Percentiles rank a stretch among this genome's conserved stretches.
These are phyloP conservation scores for Rhinocladiella mackenziei DNA, from an alignment of 2,329 filamentous ascomycete species.

Conservation along the genomic window DNA sequence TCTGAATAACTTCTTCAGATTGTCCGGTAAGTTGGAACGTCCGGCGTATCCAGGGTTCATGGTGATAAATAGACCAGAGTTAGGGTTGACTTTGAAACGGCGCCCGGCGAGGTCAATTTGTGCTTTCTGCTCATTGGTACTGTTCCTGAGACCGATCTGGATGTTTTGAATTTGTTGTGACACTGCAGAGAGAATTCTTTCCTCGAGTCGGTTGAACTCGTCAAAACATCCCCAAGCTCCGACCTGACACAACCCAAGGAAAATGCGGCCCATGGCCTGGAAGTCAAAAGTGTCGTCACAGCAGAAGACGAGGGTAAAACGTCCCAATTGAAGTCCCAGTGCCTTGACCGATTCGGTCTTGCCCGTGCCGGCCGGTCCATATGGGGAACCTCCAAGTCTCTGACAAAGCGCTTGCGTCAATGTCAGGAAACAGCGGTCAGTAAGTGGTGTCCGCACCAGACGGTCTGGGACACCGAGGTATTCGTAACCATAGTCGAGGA, in stretches of 20 bases:
- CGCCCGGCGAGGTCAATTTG: constrained; percentile 94
- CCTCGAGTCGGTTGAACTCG: constrained; percentile 98
- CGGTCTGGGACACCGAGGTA: constrained; percentile 95
- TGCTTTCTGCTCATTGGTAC: constrained; percentile 71
- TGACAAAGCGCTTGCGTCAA: constrained; percentile 95
- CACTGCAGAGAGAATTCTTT: constrained; percentile 94
- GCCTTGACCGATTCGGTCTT: constrained; percentile 99
- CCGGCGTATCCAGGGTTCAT: constrained; percentile 99
- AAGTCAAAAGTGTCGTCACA: constrained; percentile 99
- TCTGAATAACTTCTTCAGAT: constrained; percentile 98
- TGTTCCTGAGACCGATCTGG: constrained; percentile 86
- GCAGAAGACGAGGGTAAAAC: constrained; percentile 98
- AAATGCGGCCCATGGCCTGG: constrained; percentile 99
- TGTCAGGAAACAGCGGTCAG: constrained; percentile 96
- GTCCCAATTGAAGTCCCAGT: constrained; percentile 88
- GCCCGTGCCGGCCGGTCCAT: constrained; percentile 93
- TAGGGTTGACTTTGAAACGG: constrained; percentile 80
- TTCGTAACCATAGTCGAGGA: constrained; percentile 93
- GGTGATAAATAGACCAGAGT: constrained; percentile 98
- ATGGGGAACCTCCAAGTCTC: constrained; percentile 90
- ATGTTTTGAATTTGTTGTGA: constrained; percentile 99
- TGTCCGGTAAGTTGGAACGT: constrained; percentile 95
- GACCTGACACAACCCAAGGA: constrained; percentile 97
- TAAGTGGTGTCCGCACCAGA: constrained; percentile 92
- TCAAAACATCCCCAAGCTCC: constrained; percentile 99